Conservation (phyloP, 2,329 filamentous ascomycete species). For the Aspergillus fijiensis region DNA sequence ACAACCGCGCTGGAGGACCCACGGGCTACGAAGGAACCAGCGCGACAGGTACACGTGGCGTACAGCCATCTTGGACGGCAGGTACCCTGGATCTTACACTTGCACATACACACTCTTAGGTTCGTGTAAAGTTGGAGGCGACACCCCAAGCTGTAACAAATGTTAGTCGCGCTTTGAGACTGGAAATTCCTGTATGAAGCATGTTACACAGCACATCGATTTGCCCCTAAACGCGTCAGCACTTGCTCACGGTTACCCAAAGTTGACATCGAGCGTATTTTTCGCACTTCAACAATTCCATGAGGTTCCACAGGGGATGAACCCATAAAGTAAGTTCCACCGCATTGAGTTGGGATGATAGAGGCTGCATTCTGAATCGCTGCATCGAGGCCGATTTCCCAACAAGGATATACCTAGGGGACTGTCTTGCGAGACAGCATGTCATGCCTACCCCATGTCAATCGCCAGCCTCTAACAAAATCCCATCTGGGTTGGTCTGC, state of each 20-base stretch:
- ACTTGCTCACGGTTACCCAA: not conserved
- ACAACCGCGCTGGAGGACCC: constrained; percentile 21
- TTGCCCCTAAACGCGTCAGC: not conserved
- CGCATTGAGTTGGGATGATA: not conserved
- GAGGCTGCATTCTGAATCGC: not conserved
- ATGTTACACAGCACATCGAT: not conserved
- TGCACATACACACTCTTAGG: constrained; percentile 22
- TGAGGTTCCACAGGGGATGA: not conserved
- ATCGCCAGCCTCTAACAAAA: not conserved
- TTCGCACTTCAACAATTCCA: not conserved
- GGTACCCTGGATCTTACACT: constrained; percentile 31
- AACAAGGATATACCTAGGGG: not conserved
- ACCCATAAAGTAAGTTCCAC: not conserved
- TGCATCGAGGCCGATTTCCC: not conserved
- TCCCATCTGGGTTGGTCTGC: not conserved
- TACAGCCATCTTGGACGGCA: constrained; percentile 30
- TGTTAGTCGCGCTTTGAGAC: not conserved
- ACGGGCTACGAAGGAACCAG: constrained; percentile 25
- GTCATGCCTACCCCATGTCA: not conserved
- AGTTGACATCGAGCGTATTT: not conserved
- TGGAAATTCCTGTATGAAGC: not conserved
- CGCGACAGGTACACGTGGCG: constrained; percentile 25
- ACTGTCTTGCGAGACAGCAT: not conserved
- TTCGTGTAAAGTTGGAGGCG: constrained; percentile 7
- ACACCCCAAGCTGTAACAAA: not conserved